These are phyloP conservation scores for Wickerhamiella nectarea DNA, from an alignment of 805 yeast species.

Conservation along the genomic window DNA sequence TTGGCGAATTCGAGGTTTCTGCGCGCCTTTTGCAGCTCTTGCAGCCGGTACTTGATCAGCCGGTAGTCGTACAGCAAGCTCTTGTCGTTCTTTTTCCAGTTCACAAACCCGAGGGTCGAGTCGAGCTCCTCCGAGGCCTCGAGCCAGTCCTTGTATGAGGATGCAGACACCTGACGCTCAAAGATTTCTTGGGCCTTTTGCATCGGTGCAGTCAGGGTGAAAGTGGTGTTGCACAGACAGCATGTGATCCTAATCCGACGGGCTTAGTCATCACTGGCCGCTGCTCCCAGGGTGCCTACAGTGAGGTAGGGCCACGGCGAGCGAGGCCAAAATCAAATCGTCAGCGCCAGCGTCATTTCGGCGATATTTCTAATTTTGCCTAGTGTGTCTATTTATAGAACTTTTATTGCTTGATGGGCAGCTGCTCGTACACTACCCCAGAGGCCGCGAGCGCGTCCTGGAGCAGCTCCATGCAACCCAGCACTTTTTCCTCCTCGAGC, in stretches of 20 bases:
- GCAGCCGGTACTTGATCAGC: constrained; percentile 39
- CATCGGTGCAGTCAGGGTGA: not conserved
- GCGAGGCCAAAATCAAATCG: no score
- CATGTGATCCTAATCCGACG: not conserved
- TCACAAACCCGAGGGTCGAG: constrained; percentile 42
- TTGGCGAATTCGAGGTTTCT: constrained; percentile 40
- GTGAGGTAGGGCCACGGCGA: no score
- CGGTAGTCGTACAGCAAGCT: constrained; percentile 63
- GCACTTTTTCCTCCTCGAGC: constrained; percentile 47
- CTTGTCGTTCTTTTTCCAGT: constrained; percentile 54
- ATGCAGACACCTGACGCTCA: constrained; percentile 4
- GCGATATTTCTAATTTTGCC: no score
- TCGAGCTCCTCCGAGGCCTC: constrained; percentile 52
- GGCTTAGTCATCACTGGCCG: no score
- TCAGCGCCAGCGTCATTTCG: no score
- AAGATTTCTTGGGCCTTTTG: not conserved
- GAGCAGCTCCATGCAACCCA: constrained; percentile 34
- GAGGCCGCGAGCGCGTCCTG: constrained; percentile 16
- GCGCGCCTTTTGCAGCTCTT: constrained; percentile 49
- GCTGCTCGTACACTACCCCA: constrained; percentile 3
- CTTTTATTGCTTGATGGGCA: no score
- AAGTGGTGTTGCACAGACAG: not conserved
- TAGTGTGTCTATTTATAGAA: no score
- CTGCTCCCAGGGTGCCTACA: no score
- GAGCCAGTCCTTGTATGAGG: constrained; percentile 46